Percentiles rank a stretch among this genome's conserved stretches.
Conservation (phyloP, 129 eudicot genomes). For the Lonicera japonica region DNA sequence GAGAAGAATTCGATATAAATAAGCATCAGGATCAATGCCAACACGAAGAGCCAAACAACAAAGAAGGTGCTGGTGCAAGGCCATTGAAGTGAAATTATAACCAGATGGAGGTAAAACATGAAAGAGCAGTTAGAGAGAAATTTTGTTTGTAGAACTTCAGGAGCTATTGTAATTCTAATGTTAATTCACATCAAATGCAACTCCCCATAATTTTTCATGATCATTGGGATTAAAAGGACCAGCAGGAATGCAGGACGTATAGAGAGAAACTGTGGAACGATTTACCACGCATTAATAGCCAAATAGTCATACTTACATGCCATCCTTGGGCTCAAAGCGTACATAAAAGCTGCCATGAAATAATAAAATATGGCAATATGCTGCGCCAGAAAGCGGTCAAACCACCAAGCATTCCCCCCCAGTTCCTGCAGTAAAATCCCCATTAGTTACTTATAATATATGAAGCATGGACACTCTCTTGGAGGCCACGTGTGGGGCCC, state of each 20-base stretch:
- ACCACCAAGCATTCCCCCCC: conserved; percentile 98
- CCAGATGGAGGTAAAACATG: not conserved
- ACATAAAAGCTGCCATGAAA: conserved; percentile 86
- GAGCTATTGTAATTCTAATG: not conserved
- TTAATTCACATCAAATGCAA: too few species aligned
- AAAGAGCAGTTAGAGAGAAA: not conserved
- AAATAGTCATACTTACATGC: conserved; percentile 64
- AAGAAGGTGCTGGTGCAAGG: too few species aligned
- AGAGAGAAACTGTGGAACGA: not conserved
- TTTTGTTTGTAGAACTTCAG: not conserved
- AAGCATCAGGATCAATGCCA: conserved; percentile 1
- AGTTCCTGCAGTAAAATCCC: conserved; percentile 62
- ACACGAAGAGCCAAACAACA: not conserved
- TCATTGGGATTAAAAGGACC: not conserved
- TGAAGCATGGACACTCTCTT: too few species aligned
- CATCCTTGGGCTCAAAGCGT: conserved; percentile 87
- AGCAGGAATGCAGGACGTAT: not conserved
- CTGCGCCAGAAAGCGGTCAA: conserved; percentile 93
- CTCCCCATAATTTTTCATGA: not conserved
- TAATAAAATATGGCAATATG: conserved; percentile 83
- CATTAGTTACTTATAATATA: too few species aligned
- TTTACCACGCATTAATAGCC: conserved; percentile 1
- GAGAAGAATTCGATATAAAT: not conserved
- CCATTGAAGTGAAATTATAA: too few species aligned
- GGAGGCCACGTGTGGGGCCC: too few species aligned